Evolutionary conservation across 2,329 filamentous ascomycete species (phyloP), one percentile per base, ranked within the genome.

Genomic region (Colletotrichum tropicicola): DNA sequence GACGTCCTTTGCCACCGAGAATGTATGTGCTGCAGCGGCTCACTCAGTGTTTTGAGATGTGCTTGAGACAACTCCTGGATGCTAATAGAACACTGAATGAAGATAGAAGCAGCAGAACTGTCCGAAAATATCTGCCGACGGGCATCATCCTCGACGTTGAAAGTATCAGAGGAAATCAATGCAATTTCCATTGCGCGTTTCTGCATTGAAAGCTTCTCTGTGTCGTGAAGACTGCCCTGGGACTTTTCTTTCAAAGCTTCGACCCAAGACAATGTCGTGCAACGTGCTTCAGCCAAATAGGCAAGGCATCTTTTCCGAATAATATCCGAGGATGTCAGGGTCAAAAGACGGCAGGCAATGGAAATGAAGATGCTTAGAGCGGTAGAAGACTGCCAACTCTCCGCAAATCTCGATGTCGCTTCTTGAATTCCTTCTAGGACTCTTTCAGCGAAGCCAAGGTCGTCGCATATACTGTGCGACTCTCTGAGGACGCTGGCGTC

Each of bases 301-400:
- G 27, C 23, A 0, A 82, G 58, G 32, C 77, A 77, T 0, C 0
- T 64, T 15, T 3, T 68, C 69, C n/a, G n/a, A n/a, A n/a, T n/a
- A 10, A 81, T 67, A 0, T 28, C 54, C 1, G 44, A 13, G 0
- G 68, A 69, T 3, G 78, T 73, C 2, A 87, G 59, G 0, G 81
- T 81, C 3, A 86, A 68, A 0, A 86, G 30, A 10, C 83, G 75
- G n/a, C 75, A 70, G 2, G 78, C 69, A 3, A 89, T 67, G 3
- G 73, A 68, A 1, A 81, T 72, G 10, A 85, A 79, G 0, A 70
- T 73, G 5, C 77, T 72, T 3, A 85, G 68, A 0, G 80, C 78
- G 30, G 75, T 66, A 13, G 75, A 78, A 2, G 80, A 81, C 61
- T 86, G 77, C 85, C 85, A 88, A 56, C 86, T 88, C n/a, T 77